Base-by-base conservation (phyloP, 768 basidiomycete species). In the Pleurotus platypus region DNA sequence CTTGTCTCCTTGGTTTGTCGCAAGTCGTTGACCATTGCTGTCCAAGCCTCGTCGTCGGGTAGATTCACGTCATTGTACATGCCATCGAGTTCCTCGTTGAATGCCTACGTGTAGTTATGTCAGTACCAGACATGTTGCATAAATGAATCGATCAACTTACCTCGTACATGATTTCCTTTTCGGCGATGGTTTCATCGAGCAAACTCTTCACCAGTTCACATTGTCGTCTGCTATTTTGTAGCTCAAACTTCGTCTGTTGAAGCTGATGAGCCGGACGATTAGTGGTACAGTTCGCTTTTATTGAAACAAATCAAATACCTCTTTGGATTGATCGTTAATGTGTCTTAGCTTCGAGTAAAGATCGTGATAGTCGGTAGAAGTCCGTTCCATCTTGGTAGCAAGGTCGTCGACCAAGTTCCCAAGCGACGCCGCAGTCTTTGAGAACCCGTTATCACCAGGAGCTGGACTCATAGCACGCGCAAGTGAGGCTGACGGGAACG, bases 161-260 rank as follows among this genome's bases (percentile, higher is more conserved):
- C 78, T 94, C 90, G 61, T 94, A 95, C 82, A 96, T 89, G 68
- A 93, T 90, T 64, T 94, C 91, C 70, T 95, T 90, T 75, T 97
- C 94, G 1, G 85, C 80, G 7, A 87, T 89, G 30, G 85, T 82
- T 64, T 95, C 90, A 15, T 80, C 78, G 12, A 93, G 76, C 26
- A 94, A 77, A 61, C 82, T 83, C 69, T 91, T 91, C 3, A 94
- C 82, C 26, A 93, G 73, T 62, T 90, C 91, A 59, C 85, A 87
- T 67, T 92, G 89, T 15, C 89, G 81, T 61, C 81, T 87, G 15
- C 82, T 70, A 60, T 81, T 85, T 64, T 86, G 82, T 27, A 94
- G 75, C 60, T 93, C 90, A 24, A 80, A 68, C 51, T 79, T 78
- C 18, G 80, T 69, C 56, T 77, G 80, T 63, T 89, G 87, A 3